These are phyloP conservation scores for Inonotus hispidus DNA, from an alignment of 1,284 basidiomycete genomes.

Conservation along the genomic window DNA sequence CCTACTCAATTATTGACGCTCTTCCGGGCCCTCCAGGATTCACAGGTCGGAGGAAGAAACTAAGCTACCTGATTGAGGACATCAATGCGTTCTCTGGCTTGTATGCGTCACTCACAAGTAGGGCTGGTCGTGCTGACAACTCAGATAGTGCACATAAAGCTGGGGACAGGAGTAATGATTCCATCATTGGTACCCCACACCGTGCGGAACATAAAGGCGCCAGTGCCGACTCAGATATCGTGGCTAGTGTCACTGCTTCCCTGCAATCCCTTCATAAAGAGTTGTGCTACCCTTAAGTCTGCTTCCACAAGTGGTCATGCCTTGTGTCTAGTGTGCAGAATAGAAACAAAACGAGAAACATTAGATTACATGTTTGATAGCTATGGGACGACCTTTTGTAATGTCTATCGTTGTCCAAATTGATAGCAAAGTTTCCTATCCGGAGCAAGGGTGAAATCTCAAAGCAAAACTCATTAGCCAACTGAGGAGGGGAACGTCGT, in stretches of 20 bases:
- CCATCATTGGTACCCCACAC: no score
- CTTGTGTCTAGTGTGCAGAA: no score
- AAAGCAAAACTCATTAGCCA: no score
- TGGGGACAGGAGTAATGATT: neutral
- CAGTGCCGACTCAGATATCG: neutral
- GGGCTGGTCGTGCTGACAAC: neutral
- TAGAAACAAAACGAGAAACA: no score
- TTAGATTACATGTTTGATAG: no score
- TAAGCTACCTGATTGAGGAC: slow-evolving; percentile 1
- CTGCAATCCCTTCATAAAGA: slow-evolving; percentile 1
- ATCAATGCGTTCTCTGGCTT: slow-evolving; percentile 9
- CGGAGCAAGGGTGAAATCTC: no score
- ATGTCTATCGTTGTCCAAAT: no score
- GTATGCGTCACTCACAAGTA: slow-evolving; percentile 6
- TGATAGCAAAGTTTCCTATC: no score
- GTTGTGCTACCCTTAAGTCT: neutral
- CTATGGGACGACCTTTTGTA: no score
- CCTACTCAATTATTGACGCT: neutral
- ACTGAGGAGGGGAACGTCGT: no score
- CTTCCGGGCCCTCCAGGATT: slow-evolving; percentile 2
- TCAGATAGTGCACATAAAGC: neutral
- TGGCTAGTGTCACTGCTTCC: slow-evolving; percentile 1
- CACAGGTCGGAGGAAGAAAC: neutral
- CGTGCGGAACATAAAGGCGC: neutral
- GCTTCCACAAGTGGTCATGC: no score